A percentile compares a stretch with the other conserved stretches of the same genome.
Evolutionary conservation across 306 rosid genomes (phyloP).

Genomic region (Quercus suber): DNA sequence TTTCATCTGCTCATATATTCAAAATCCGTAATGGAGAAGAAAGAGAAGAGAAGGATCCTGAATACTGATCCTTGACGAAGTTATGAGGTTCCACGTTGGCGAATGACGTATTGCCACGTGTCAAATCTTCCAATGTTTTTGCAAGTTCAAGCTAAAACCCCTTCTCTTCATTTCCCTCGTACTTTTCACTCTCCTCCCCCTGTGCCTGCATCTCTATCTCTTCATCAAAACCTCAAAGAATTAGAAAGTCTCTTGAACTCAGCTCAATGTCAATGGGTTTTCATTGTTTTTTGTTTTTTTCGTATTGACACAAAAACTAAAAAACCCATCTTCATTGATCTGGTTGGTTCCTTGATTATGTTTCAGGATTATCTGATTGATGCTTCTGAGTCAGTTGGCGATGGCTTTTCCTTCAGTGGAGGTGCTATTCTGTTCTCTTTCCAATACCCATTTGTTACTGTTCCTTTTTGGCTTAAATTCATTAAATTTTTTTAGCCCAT

Average conservation of each 20-base stretch:
- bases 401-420: constrained; percentile 87
- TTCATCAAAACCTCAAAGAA: constrained; percentile 19
- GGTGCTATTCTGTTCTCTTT: constrained; percentile 29
- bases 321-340: too few relatives aligned
- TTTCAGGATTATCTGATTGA: constrained; percentile 70
- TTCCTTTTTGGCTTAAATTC: too few relatives aligned
- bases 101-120: too few relatives aligned
- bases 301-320: too few relatives aligned
- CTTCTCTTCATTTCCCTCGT: constrained; percentile 27
- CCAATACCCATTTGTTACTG: background rate
- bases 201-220: constrained; percentile 19
- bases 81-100: too few relatives aligned
- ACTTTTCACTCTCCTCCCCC: constrained; percentile 15
- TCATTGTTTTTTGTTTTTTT: background rate
- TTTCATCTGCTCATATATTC: too few relatives aligned
- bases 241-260: constrained; percentile 33
- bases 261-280: constrained; percentile 39
- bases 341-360: background rate
- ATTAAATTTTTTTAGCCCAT: too few relatives aligned
- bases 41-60: too few relatives aligned
- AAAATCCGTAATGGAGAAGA: too few relatives aligned
- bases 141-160: constrained; percentile 11
- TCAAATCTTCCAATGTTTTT: too few relatives aligned
- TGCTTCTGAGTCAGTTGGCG: constrained; percentile 77
- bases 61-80: too few relatives aligned